Conservation (phyloP, 2,329 filamentous ascomycete species). For the Chaetomiaceae sp. region DNA sequence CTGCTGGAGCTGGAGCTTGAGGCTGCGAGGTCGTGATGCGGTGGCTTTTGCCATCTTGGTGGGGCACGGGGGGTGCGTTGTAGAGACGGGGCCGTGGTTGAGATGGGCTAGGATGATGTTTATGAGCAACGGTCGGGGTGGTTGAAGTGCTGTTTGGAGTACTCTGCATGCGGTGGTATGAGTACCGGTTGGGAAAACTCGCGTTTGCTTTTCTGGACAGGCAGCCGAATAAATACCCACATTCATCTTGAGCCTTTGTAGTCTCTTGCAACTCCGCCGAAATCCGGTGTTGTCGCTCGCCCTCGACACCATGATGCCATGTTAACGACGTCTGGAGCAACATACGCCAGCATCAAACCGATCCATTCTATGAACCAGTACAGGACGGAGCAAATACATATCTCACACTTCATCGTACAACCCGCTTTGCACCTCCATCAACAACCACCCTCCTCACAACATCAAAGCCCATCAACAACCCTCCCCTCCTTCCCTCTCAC, state of each 20-base stretch:
- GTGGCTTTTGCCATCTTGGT: background rate
- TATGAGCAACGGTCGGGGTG: slow-evolving; percentile 9
- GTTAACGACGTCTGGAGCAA: too few relatives aligned
- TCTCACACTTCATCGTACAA: background rate
- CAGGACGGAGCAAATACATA: too few relatives aligned
- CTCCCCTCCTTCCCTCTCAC: background rate
- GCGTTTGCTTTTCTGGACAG: slow-evolving; percentile 10
- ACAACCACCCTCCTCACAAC: too few relatives aligned
- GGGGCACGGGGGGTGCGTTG: too few relatives aligned
- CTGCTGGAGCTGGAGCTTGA: slow-evolving; percentile 64
- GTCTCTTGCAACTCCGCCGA: background rate
- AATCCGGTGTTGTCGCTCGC: too few relatives aligned
- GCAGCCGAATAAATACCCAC: slow-evolving; percentile 11
- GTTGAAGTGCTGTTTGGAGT: background rate
- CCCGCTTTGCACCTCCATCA: too few relatives aligned
- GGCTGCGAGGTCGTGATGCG: slow-evolving; percentile 48
- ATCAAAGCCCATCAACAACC: slow-evolving; percentile 1
- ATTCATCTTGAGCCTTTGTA: background rate
- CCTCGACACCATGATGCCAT: too few relatives aligned
- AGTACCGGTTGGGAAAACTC: slow-evolving; percentile 3
- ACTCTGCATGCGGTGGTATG: background rate
- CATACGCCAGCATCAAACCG: too few relatives aligned
- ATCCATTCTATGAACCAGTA: background rate
- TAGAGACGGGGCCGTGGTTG: background rate
- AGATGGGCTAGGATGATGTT: slow-evolving; percentile 4